A percentile compares a stretch with the other conserved stretches of the same genome.
Conservation (phyloP, 1,284 basidiomycete species). For the Stereum hirsutum region DNA sequence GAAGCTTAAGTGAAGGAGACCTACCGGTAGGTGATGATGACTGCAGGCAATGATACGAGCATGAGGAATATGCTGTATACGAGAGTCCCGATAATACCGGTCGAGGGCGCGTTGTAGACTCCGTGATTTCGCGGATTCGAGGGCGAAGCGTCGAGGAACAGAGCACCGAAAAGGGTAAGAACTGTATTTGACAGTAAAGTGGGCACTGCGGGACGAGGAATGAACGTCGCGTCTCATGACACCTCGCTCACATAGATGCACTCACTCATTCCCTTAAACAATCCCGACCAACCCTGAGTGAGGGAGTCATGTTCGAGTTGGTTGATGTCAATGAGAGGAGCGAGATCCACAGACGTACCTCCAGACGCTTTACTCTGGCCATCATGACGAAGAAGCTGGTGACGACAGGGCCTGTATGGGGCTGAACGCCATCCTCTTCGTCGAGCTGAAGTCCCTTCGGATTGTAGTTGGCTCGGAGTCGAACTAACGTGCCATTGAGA, state of each 20-base stretch:
- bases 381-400: conserved; percentile 63
- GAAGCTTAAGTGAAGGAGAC: conserved; percentile 10
- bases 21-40: conserved; percentile 74
- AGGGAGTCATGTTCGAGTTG: too few species aligned
- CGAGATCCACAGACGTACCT: conserved; percentile 34
- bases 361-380: conserved; percentile 64
- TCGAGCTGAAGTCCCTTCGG: conserved; percentile 80
- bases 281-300: conserved; percentile 58
- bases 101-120: conserved; percentile 62
- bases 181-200: conserved; percentile 54
- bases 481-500: conserved; percentile 57
- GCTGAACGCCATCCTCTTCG: conserved; percentile 63
- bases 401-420: conserved; percentile 66
- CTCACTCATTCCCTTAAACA: conserved; percentile 84
- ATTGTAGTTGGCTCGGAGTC: conserved; percentile 74
- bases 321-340: conserved; percentile 5
- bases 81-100: conserved; percentile 55
- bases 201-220: conserved; percentile 45
- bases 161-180: conserved; percentile 46
- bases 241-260: conserved; percentile 18
- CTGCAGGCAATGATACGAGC: conserved; percentile 72
- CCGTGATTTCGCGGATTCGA: conserved; percentile 48
- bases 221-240: neutral
- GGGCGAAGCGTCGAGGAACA: conserved; percentile 38
- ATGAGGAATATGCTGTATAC: conserved; percentile 58